These are phyloP conservation scores for Pisolithus sp. DNA, from an alignment of 768 basidiomycete species.

Conservation along the genomic window DNA sequence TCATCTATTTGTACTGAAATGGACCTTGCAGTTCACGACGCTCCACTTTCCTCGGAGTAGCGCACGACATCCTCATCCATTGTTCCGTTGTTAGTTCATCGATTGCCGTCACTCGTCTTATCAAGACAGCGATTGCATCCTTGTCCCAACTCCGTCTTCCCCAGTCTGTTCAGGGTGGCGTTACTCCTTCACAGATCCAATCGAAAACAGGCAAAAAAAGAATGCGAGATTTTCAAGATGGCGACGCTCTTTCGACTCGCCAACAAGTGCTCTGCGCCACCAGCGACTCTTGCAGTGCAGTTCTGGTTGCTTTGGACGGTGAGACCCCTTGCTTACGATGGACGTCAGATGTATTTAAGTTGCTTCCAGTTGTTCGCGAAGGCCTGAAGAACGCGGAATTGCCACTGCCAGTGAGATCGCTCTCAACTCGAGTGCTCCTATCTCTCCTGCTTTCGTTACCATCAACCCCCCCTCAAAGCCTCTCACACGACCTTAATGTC, in stretches of 20 bases:
- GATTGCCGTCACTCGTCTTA: slow-evolving; percentile 45
- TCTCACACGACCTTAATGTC: slow-evolving; percentile 48
- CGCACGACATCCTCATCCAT: slow-evolving; percentile 37
- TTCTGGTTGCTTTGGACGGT: slow-evolving; percentile 59
- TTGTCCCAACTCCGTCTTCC: slow-evolving; percentile 43
- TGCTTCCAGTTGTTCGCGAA: slow-evolving; percentile 40
- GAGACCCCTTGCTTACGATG: slow-evolving; percentile 12
- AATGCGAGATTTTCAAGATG: slow-evolving; percentile 65
- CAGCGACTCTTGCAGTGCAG: slow-evolving; percentile 41
- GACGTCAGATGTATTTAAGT: slow-evolving; percentile 3
- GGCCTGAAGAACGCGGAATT: slow-evolving; percentile 48
- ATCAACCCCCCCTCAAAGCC: slow-evolving; percentile 45
- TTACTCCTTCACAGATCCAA: slow-evolving; percentile 8
- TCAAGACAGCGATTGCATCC: slow-evolving; percentile 45
- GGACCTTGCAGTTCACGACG: slow-evolving; percentile 28
- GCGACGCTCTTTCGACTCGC: slow-evolving; percentile 56
- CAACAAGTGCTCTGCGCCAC: slow-evolving; percentile 44
- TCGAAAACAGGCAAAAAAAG: slow-evolving; percentile 62
- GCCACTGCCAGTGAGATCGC: slow-evolving; percentile 47
- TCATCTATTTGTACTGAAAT: slow-evolving; percentile 3
- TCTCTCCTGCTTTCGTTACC: slow-evolving; percentile 53
- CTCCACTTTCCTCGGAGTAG: slow-evolving; percentile 39
- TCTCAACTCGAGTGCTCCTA: slow-evolving; percentile 52
- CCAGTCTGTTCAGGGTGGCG: slow-evolving; percentile 17
- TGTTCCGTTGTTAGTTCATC: slow-evolving; percentile 43